These are phyloP conservation scores for Sporisorium iseilematis-ciliati DNA, from an alignment of 1,284 basidiomycete species.

Conservation along the genomic window DNA sequence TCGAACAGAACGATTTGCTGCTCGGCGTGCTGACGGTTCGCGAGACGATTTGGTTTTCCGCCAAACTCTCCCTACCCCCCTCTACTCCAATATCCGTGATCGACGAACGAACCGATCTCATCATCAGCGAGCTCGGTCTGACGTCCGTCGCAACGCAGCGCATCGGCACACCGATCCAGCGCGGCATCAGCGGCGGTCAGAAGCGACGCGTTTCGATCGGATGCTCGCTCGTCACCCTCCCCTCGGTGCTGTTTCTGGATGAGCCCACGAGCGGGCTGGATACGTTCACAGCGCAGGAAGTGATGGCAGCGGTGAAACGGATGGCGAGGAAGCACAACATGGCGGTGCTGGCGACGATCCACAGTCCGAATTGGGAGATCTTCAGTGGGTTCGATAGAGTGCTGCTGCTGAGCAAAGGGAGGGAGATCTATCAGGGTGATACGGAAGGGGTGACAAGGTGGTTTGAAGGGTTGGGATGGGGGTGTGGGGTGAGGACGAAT, in stretches of 20 bases:
- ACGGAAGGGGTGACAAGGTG: slow-evolving; percentile 43
- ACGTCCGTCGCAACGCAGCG: slow-evolving; percentile 55
- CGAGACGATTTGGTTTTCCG: slow-evolving; percentile 69
- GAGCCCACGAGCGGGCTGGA: slow-evolving; percentile 70
- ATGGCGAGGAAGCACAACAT: slow-evolving; percentile 60
- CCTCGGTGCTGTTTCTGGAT: slow-evolving; percentile 71
- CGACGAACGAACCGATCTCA: slow-evolving; percentile 37
- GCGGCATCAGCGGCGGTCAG: slow-evolving; percentile 71
- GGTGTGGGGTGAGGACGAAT: slow-evolving; percentile 56
- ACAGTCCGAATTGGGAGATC: slow-evolving; percentile 69
- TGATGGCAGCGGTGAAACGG: slow-evolving; percentile 61
- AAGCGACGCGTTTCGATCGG: slow-evolving; percentile 70
- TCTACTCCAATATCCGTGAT: slow-evolving; percentile 4
- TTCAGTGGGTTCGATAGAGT: slow-evolving; percentile 62
- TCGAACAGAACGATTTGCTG: slow-evolving; percentile 71
- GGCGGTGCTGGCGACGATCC: slow-evolving; percentile 69
- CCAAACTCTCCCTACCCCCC: slow-evolving; percentile 59
- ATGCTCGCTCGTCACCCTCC: slow-evolving; percentile 68
- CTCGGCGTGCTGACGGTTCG: slow-evolving; percentile 70
- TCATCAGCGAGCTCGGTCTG: slow-evolving; percentile 66
- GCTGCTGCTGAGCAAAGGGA: slow-evolving; percentile 65
- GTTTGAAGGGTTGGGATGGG: slow-evolving; percentile 53
- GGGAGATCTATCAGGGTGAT: slow-evolving; percentile 57
- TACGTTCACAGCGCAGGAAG: slow-evolving; percentile 62
- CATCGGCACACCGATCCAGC: slow-evolving; percentile 71